Evolutionary conservation across 2,329 filamentous ascomycete genomes (phyloP), one percentile per base, ranked within the genome.

Genomic region (Tolypocladium tundrense): DNA sequence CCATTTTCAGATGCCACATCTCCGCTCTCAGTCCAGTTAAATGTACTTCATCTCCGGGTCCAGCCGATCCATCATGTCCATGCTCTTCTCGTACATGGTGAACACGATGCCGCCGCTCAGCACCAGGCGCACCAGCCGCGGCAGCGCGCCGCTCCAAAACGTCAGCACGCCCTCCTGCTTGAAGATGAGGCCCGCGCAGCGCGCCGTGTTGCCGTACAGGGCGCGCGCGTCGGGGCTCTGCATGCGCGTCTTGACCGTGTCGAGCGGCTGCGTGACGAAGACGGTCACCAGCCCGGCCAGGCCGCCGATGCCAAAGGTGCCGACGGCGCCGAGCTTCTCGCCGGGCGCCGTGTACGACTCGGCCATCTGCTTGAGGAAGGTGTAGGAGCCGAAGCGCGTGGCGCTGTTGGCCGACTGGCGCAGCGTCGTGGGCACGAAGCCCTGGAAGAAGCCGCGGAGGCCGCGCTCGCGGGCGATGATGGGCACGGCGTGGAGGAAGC

Each of bases 191-290:
- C 82, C 79, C 0, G 88, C 92, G 72, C 94, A 99, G 53, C 86
- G 82, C 63, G 96, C 82, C 66, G 88, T 94, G 74, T 96, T 97
- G 69, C 88, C 91, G 70, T 99, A 99, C 60, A 87, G 75, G 50
- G 75, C 78, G 61, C 82, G 83, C 40, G 93, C 90, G 72, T 97
- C 91, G 60, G 97, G 87, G 64, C 91, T 96, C 81, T 99, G 94
- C 94, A 99, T 99, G 61, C 91, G 76, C 63, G 94, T 99, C 83
- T 99, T 99, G 71, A 99, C 83, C 0, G 93, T 97, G 72, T 99
- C 94, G 50, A 99, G 77, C 24, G 84, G 84, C 70, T 87, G 84
- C 56, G 84, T 87, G 37, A 84, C 85, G 60, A 84, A 92, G 57
- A 99, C 94, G 1, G 94, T 99, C 61, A 97, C 91, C 6, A 95